These are phyloP conservation scores for Pyropia haitanensis DNA, from an alignment of 23 red algal genomes.

Conservation along the genomic window DNA sequence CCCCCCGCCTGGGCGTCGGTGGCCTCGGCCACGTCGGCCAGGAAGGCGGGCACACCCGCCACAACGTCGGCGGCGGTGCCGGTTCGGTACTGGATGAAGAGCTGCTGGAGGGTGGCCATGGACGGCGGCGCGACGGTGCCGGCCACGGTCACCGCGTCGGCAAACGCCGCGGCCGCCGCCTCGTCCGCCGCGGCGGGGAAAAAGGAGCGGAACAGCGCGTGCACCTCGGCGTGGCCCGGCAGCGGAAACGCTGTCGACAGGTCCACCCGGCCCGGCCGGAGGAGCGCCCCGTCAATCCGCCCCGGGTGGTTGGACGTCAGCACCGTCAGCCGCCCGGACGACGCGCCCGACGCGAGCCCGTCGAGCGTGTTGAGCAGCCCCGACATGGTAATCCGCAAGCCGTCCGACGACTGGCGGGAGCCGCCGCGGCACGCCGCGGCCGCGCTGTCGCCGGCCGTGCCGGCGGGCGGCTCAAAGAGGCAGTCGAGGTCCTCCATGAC, in stretches of 20 bases:
- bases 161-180: constrained; percentile 10
- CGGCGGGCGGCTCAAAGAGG: constrained; percentile 10
- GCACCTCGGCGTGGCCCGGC: constrained; percentile 11
- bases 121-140: constrained; percentile 9
- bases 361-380: constrained; percentile 49
- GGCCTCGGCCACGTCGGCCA: no score
- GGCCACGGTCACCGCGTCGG: constrained; percentile 12
- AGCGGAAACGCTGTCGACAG: constrained; percentile 9
- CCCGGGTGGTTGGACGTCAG: constrained; percentile 54
- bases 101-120: constrained; percentile 40
- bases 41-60: no score
- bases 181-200: constrained; percentile 6
- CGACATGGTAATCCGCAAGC: constrained; percentile 24
- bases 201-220: constrained; percentile 25
- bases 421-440: no score
- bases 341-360: constrained; percentile 18
- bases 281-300: constrained; percentile 27
- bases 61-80: no score
- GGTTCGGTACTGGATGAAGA: constrained; percentile 24
- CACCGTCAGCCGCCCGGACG: constrained; percentile 18
- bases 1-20: no score
- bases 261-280: constrained; percentile 59
- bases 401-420: constrained; percentile 1
- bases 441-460: no score
- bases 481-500: constrained; percentile 51